Conservation (phyloP, 306 rosid species). For the Alnus rubra region DNA sequence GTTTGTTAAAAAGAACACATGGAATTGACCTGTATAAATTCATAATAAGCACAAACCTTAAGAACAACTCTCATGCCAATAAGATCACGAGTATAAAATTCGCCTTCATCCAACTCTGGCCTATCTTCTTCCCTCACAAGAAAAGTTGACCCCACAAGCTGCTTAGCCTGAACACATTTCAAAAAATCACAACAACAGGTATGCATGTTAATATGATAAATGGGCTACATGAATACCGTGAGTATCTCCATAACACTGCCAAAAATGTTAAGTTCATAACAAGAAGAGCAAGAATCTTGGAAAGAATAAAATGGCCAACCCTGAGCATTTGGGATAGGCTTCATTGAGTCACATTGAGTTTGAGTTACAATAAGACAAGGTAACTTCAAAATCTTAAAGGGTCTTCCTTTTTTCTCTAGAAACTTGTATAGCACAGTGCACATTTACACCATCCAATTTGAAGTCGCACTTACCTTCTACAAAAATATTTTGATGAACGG, state of each 20-base stretch:
- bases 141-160: conserved; percentile 78
- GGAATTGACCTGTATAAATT: background rate
- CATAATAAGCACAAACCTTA: conserved; percentile 55
- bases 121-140: conserved; percentile 85
- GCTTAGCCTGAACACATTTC: conserved; percentile 67
- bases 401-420: background rate
- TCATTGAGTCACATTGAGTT: background rate
- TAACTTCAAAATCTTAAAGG: background rate
- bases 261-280: conserved; percentile 7
- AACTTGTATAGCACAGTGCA: background rate
- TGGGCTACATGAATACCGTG: conserved; percentile 6
- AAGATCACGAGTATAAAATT: conserved; percentile 83
- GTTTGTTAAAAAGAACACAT: background rate
- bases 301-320: too few relatives aligned
- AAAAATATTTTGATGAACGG: background rate
- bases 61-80: conserved; percentile 83
- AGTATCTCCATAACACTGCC: conserved; percentile 11
- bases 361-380: conserved; percentile 1
- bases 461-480: background rate
- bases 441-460: background rate
- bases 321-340: conserved; percentile 2
- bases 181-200: conserved; percentile 32
- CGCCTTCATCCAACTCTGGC: conserved; percentile 84
- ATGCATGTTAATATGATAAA: conserved; percentile 15
- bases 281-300: conserved; percentile 9